A percentile compares a stretch with the other conserved stretches of the same genome.
phyloP scores from a whole-genome alignment of 2,329 filamentous ascomycete species.

The Apiospora arundinis region DNA sequence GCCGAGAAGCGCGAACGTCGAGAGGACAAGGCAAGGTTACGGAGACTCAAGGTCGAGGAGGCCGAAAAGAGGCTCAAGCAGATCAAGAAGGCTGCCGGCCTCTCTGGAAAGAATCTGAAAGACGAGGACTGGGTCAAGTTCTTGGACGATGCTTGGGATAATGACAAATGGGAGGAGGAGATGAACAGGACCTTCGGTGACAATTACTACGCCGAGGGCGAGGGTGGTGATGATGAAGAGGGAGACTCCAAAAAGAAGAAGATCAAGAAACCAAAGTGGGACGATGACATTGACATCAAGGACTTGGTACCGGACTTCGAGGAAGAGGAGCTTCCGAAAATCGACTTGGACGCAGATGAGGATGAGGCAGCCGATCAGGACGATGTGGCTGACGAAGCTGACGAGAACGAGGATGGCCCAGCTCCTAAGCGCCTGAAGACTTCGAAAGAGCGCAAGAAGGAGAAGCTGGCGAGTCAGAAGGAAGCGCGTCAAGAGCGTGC shows the following conservation, averaged over 20 bases:
- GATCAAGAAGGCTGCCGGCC: constrained; percentile 88
- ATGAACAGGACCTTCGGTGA: constrained; percentile 91
- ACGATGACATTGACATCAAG: constrained; percentile 97
- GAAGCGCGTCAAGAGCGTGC: constrained; percentile 80
- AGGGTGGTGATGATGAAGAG: constrained; percentile 63
- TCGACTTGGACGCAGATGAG: constrained; percentile 60
- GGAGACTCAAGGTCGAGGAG: constrained; percentile 90
- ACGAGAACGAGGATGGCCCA: constrained; percentile 50
- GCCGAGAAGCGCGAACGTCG: constrained; percentile 77
- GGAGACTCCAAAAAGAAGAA: constrained; percentile 63
- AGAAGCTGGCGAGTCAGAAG: constrained; percentile 66
- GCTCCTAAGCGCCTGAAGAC: constrained; percentile 65
- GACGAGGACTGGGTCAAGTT: constrained; percentile 86
- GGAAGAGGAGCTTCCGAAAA: constrained; percentile 63
- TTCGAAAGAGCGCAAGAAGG: constrained; percentile 64
- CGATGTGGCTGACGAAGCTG: constrained; percentile 41
- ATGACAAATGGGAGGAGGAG: constrained; percentile 87
- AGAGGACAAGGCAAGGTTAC: constrained; percentile 81
- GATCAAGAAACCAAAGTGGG: constrained; percentile 86
- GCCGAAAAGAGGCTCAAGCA: constrained; percentile 84
- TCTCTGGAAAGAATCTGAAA: constrained; percentile 68
- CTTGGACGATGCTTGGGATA: constrained; percentile 86
- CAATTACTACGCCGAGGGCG: constrained; percentile 81
- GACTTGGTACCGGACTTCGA: constrained; percentile 89
- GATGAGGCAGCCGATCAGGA: constrained; percentile 27